Evolutionary conservation across 2,329 filamentous ascomycete genomes (phyloP).

Genomic region (Immersiporthe knoxdaviesiana): DNA sequence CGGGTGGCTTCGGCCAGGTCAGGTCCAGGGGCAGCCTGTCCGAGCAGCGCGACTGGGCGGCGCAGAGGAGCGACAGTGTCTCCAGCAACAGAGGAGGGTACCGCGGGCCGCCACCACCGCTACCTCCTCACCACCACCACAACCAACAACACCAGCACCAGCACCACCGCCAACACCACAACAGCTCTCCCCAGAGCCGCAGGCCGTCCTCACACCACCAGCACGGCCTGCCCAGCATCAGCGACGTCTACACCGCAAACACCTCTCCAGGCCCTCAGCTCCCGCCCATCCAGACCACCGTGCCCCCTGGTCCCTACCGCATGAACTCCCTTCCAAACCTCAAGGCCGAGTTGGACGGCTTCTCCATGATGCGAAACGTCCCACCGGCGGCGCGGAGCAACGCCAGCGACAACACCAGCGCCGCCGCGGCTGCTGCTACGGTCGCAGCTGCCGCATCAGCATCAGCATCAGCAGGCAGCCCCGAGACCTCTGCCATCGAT

Average conservation of each 20-base stretch:
- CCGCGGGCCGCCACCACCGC: no score
- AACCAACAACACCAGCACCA: conserved; percentile 28
- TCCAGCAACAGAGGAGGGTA: conserved; percentile 31
- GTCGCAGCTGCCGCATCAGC: background rate
- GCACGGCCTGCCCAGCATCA: conserved; percentile 23
- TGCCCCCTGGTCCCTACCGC: conserved; percentile 33
- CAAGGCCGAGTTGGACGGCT: conserved; percentile 45
- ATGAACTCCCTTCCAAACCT: conserved; percentile 36
- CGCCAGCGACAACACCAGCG: conserved; percentile 39
- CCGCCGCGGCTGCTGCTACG: conserved; percentile 32
- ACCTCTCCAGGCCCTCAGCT: conserved; percentile 48
- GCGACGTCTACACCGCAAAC: conserved; percentile 42
- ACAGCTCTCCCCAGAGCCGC: conserved; percentile 24
- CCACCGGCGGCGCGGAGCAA: conserved; percentile 45
- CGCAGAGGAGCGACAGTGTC: conserved; percentile 35
- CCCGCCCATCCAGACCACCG: conserved; percentile 38
- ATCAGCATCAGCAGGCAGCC: conserved; percentile 25
- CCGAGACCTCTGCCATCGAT: conserved; percentile 44
- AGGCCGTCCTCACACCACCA: conserved; percentile 20
- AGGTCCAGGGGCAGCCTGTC: conserved; percentile 30
- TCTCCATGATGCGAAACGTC: conserved; percentile 45
- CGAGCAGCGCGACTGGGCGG: conserved; percentile 39
- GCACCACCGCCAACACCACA: background rate
- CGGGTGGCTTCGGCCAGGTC: conserved; percentile 72
- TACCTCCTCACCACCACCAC: conserved; percentile 12